These are phyloP conservation scores for Ophiocordyceps polyrhachis-furcata DNA, from an alignment of 2,329 filamentous ascomycete genomes.

Conservation along the genomic window DNA sequence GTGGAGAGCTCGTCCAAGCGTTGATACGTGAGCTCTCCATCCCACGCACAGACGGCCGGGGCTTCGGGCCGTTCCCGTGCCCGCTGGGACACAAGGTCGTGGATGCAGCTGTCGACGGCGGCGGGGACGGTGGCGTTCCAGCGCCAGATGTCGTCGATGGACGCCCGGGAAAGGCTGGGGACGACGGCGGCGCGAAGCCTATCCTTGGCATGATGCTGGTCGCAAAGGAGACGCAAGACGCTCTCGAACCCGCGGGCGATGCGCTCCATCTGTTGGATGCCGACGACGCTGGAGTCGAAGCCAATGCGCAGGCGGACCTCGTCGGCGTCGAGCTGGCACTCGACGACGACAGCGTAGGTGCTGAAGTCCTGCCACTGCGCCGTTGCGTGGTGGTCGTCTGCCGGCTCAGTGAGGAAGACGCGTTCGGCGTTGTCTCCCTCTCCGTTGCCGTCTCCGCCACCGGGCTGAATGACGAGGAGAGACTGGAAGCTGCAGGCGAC, in stretches of 20 bases:
- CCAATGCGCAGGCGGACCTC: constrained; percentile 3
- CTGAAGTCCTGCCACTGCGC: constrained; percentile 3
- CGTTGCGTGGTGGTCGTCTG: not conserved
- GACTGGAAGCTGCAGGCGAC: constrained; percentile 5
- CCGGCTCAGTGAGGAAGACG: constrained; percentile 1
- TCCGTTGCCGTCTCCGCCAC: not conserved
- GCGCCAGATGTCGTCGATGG: constrained; percentile 5
- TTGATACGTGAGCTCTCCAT: constrained; percentile 7
- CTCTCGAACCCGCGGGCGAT: constrained; percentile 3
- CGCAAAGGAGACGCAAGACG: constrained; percentile 3
- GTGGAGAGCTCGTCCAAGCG: constrained; percentile 3
- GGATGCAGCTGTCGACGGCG: constrained; percentile 5
- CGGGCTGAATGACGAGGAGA: constrained; percentile 5
- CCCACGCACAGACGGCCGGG: constrained; percentile 9
- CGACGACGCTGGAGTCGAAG: constrained; percentile 4
- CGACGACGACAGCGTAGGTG: constrained; percentile 4
- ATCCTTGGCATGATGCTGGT: not conserved
- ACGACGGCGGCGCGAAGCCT: constrained; percentile 2
- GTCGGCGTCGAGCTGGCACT: constrained; percentile 3
- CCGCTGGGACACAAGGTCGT: constrained; percentile 4
- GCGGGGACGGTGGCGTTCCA: constrained; percentile 5
- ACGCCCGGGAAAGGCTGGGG: constrained; percentile 2
- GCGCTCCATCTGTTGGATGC: constrained; percentile 1
- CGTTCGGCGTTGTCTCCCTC: not conserved
- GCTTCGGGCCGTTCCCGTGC: constrained; percentile 4